These are phyloP conservation scores for Aspergillus fumigatus DNA, from an alignment of 2,329 filamentous ascomycete species.

Conservation along the genomic window DNA sequence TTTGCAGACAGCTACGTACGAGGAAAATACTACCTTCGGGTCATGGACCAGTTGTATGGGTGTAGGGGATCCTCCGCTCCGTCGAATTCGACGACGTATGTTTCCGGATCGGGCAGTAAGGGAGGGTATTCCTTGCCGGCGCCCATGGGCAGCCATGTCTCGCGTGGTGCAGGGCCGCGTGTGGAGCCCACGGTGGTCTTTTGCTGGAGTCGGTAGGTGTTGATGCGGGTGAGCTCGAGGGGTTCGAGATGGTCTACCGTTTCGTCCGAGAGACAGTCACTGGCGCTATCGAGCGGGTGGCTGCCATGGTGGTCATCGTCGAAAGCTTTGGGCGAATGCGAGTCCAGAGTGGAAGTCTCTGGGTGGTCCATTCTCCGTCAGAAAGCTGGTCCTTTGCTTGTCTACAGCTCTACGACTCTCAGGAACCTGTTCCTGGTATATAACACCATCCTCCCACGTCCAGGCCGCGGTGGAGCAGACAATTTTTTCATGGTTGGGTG, in stretches of 20 bases:
- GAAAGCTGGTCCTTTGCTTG: neutral
- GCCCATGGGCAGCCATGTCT: slow-evolving; percentile 23
- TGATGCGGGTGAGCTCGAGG: slow-evolving; percentile 18
- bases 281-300: slow-evolving; percentile 2
- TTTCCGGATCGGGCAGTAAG: slow-evolving; percentile 45
- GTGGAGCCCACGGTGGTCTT: slow-evolving; percentile 19
- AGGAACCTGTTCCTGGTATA: neutral
- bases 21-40: slow-evolving; percentile 35
- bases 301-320: neutral
- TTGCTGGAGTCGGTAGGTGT: slow-evolving; percentile 19
- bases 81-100: slow-evolving; percentile 55
- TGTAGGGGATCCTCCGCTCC: slow-evolving; percentile 49
- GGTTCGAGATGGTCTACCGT: slow-evolving; percentile 14
- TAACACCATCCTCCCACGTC: neutral
- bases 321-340: neutral
- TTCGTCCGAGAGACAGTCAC: slow-evolving; percentile 8
- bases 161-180: slow-evolving; percentile 11
- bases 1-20: neutral
- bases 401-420: neutral
- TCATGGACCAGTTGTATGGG: slow-evolving; percentile 49
- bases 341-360: neutral
- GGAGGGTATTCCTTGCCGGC: slow-evolving; percentile 49
- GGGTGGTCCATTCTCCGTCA: neutral
- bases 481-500: neutral
- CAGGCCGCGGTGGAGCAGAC: neutral